A percentile compares a stretch with the other conserved stretches of the same genome.
Conservation (phyloP, 1,284 basidiomycete species). For the Tilletiopsis washingtonensis region DNA sequence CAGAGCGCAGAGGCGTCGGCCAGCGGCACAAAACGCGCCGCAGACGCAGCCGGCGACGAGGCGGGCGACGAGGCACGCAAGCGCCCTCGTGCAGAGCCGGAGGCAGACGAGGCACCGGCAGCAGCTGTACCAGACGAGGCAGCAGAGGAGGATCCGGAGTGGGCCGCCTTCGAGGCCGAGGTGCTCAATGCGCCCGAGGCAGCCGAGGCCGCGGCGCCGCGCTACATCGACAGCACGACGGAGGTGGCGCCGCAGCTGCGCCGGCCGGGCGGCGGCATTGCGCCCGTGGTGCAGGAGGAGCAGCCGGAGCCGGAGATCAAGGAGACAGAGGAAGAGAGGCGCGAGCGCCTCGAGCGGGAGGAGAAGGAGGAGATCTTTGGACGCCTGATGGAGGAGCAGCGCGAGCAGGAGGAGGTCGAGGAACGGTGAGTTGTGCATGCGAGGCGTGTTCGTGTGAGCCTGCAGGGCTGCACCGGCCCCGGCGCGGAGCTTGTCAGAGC, state of each 20-base stretch:
- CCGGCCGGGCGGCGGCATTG: not conserved
- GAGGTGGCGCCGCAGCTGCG: constrained; percentile 5
- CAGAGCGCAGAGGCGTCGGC: too few relatives aligned
- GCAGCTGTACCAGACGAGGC: not conserved
- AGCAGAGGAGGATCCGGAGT: not conserved
- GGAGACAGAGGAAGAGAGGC: constrained; percentile 7
- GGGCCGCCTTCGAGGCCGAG: constrained; percentile 1
- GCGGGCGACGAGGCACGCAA: not conserved
- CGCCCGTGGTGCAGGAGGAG: not conserved
- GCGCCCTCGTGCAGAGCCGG: not conserved
- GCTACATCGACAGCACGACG: constrained; percentile 1
- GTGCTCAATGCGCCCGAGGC: not conserved
- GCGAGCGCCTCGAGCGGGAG: constrained; percentile 1
- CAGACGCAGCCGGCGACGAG: not conserved
- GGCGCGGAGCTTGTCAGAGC: too few relatives aligned
- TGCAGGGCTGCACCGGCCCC: too few relatives aligned
- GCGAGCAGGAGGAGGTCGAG: constrained; percentile 9
- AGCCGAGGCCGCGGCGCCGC: not conserved
- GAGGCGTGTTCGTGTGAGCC: too few relatives aligned
- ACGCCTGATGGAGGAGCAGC: constrained; percentile 10
- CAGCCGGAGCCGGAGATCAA: not conserved
- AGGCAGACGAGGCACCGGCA: not conserved
- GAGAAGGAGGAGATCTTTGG: constrained; percentile 9
- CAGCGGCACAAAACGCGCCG: too few relatives aligned
- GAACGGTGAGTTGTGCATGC: constrained; percentile 9